These are phyloP conservation scores for Aaosphaeria arxii DNA, from an alignment of 2,329 filamentous ascomycete genomes.

Conservation along the genomic window DNA sequence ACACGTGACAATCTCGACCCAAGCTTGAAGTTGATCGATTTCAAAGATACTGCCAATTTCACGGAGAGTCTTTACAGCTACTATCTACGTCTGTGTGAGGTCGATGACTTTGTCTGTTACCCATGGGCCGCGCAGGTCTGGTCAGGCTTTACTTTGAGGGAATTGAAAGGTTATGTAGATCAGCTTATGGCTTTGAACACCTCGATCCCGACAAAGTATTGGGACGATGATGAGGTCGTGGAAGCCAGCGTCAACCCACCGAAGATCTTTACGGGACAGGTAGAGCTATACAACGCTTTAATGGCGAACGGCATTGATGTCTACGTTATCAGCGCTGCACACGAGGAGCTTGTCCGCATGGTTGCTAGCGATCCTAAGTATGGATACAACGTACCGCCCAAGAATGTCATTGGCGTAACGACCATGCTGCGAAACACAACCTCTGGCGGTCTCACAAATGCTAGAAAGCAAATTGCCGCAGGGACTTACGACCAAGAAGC, in stretches of 20 bases:
- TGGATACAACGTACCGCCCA: slow-evolving; percentile 26
- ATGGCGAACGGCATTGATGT: slow-evolving; percentile 28
- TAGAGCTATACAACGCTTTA: slow-evolving; percentile 25
- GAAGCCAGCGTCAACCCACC: slow-evolving; percentile 17
- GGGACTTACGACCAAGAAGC: slow-evolving; percentile 21
- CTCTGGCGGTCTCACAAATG: slow-evolving; percentile 20
- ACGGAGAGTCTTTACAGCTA: slow-evolving; percentile 30
- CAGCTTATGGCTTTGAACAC: slow-evolving; percentile 26
- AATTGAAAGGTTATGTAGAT: slow-evolving; percentile 25
- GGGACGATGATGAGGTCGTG: slow-evolving; percentile 22
- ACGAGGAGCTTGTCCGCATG: slow-evolving; percentile 31
- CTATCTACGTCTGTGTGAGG: slow-evolving; percentile 27
- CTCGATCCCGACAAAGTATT: slow-evolving; percentile 20
- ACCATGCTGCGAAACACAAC: slow-evolving; percentile 25
- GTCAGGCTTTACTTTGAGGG: slow-evolving; percentile 22
- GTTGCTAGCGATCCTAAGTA: slow-evolving; percentile 30
- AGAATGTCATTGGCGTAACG: slow-evolving; percentile 30
- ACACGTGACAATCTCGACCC: slow-evolving; percentile 27
- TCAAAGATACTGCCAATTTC: slow-evolving; percentile 30
- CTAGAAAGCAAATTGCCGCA: slow-evolving; percentile 22
- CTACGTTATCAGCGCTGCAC: slow-evolving; percentile 26
- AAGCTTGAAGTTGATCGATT: slow-evolving; percentile 25
- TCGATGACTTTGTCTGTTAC: slow-evolving; percentile 28
- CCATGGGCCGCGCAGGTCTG: slow-evolving; percentile 28
- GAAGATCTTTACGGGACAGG: slow-evolving; percentile 22